Evolutionary conservation across 225 moss, liverwort and hornwort genomes (phyloP).

Genomic region (Antitrichia curtipendula): DNA sequence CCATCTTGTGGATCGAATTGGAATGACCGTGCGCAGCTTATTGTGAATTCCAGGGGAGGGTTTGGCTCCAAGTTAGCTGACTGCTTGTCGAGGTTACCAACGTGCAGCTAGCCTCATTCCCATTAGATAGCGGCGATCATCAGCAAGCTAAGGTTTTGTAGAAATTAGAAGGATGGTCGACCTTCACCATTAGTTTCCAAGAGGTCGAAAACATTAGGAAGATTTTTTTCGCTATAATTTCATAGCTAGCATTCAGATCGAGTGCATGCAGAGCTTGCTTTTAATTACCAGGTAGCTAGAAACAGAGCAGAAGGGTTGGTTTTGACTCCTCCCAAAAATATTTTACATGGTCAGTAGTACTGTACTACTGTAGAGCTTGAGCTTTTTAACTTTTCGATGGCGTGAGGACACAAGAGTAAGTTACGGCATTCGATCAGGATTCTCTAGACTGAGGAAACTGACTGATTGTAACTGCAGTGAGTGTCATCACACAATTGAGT

Average conservation of each 20-base stretch:
- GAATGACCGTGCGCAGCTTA: not conserved
- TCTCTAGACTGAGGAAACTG: not conserved
- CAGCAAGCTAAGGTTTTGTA: not conserved
- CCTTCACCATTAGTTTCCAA: not conserved
- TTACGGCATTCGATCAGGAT: not conserved
- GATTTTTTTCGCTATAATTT: not conserved
- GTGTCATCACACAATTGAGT: not conserved
- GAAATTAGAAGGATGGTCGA: not conserved
- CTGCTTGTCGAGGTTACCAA: not conserved
- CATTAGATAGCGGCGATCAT: not conserved
- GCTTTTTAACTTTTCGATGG: not conserved
- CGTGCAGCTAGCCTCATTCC: not conserved
- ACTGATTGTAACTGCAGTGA: constrained; percentile 2
- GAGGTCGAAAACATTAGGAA: not conserved
- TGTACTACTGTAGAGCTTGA: no score
- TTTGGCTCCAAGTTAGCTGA: not conserved
- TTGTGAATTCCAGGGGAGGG: not conserved
- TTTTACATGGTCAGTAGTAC: not conserved
- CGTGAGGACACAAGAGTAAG: not conserved
- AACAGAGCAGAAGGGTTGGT: constrained; percentile 2
- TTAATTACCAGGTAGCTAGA: not conserved
- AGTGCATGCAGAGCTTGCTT: not conserved
- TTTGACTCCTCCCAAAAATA: not conserved
- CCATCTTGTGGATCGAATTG: not conserved
- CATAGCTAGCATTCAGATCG: not conserved